Evolutionary conservation across 495 filamentous ascomycete species (phyloP).

Genomic region (Aspergillus baeticus): DNA sequence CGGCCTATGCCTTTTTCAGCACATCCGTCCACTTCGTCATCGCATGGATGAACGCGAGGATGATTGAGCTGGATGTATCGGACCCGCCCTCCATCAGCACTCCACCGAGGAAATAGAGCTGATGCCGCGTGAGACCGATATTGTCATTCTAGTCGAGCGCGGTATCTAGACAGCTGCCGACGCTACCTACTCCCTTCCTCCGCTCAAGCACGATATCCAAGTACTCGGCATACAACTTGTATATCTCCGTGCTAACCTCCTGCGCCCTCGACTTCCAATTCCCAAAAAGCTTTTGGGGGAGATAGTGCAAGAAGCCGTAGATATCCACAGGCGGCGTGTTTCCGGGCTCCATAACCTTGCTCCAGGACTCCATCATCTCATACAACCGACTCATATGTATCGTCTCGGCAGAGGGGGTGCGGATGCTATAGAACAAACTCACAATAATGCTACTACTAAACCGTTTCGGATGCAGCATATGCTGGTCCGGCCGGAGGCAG

Average conservation of each 20-base stretch:
- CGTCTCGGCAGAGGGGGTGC: conserved; percentile 25
- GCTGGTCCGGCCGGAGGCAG: conserved; percentile 28
- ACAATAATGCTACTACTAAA: conserved; percentile 46
- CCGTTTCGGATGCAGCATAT: conserved; percentile 46
- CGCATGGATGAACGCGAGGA: conserved; percentile 10
- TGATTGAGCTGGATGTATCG: conserved; percentile 35
- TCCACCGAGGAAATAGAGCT: conserved; percentile 32
- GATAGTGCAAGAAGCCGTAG: conserved; percentile 38
- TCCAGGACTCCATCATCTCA: conserved; percentile 40
- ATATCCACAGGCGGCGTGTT: conserved; percentile 48
- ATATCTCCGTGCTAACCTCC: conserved; percentile 36
- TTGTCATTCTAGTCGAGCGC: conserved; percentile 33
- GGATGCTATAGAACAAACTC: conserved; percentile 36
- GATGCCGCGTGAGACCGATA: conserved; percentile 21
- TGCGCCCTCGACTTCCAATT: conserved; percentile 37
- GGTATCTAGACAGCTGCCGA: conserved; percentile 38
- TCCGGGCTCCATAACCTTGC: conserved; percentile 40
- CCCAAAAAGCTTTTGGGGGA: conserved; percentile 38
- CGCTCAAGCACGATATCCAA: not conserved
- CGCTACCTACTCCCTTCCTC: conserved; percentile 8
- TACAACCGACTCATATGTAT: conserved; percentile 35
- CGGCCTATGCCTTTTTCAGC: conserved; percentile 3
- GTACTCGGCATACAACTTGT: conserved; percentile 26
- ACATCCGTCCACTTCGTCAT: not conserved
- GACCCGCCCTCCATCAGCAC: conserved; percentile 43